Conservation (phyloP, 2,329 filamentous ascomycete species). For the Davidsoniella australis region DNA sequence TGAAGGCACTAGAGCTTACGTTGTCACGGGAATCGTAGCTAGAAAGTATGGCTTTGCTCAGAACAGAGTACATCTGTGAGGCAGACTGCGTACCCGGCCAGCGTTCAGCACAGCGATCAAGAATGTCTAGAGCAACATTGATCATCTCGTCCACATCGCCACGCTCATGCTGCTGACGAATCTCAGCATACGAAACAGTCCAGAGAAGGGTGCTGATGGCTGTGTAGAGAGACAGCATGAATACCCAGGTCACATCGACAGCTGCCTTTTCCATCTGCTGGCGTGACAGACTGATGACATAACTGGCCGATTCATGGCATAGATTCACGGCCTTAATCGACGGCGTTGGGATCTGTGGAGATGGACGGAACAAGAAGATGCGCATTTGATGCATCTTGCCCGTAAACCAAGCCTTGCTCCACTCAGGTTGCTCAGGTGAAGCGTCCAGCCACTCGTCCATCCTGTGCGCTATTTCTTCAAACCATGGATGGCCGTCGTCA, state of each 20-base stretch:
- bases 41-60: slow-evolving; percentile 71
- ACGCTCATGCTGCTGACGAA: slow-evolving; percentile 53
- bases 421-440: slow-evolving; percentile 49
- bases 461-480: slow-evolving; percentile 59
- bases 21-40: slow-evolving; percentile 53
- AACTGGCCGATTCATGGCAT: slow-evolving; percentile 69
- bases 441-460: slow-evolving; percentile 64
- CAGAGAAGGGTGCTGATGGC: slow-evolving; percentile 82
- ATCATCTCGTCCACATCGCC: slow-evolving; percentile 65
- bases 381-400: slow-evolving; percentile 54
- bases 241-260: slow-evolving; percentile 86
- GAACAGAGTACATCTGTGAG: slow-evolving; percentile 68
- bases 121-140: slow-evolving; percentile 56
- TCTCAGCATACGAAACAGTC: slow-evolving; percentile 73
- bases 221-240: slow-evolving; percentile 79
- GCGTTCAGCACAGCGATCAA: slow-evolving; percentile 63
- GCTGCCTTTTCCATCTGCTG: slow-evolving; percentile 60
- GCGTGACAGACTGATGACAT: slow-evolving; percentile 65
- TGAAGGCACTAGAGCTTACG: slow-evolving; percentile 21
- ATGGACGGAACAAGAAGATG: slow-evolving; percentile 74
- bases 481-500: slow-evolving; percentile 76
- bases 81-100: slow-evolving; percentile 86
- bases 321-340: slow-evolving; percentile 59
- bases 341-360: slow-evolving; percentile 78
- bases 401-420: slow-evolving; percentile 57